A percentile compares a stretch with the other conserved stretches of the same genome.
Conservation (phyloP, 148 eudicot genomes). For the Vaccinium vitisidaea region DNA sequence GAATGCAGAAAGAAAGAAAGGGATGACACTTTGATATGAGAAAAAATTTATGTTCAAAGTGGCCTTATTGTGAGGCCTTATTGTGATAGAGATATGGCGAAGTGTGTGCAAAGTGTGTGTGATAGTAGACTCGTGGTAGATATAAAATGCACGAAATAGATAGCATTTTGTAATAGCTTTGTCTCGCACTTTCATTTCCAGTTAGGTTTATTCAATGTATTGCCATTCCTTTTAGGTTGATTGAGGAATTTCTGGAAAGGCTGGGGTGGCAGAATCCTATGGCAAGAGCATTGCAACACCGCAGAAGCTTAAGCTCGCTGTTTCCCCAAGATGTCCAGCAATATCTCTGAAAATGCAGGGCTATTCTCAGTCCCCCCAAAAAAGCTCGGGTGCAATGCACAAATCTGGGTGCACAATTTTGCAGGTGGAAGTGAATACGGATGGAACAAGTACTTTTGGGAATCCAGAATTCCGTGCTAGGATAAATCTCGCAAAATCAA, state of each 20-base stretch:
- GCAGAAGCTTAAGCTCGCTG: slow-evolving; percentile 16
- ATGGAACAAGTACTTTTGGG: background rate
- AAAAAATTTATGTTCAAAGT: no score
- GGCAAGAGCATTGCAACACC: slow-evolving; percentile 18
- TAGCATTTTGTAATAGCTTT: background rate
- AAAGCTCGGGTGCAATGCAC: background rate
- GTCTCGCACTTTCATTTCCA: background rate
- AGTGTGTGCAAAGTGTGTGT: no score
- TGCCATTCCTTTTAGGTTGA: slow-evolving; percentile 50
- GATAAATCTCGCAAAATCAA: background rate
- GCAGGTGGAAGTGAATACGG: background rate
- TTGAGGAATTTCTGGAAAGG: slow-evolving; percentile 80
- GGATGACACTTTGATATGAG: slow-evolving; percentile 36
- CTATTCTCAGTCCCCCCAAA: background rate
- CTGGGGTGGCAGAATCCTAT: slow-evolving; percentile 63
- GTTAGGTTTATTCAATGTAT: background rate
- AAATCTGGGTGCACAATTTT: background rate
- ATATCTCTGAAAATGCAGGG: background rate
- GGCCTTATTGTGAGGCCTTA: no score
- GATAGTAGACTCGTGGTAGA: background rate
- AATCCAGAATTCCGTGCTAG: background rate
- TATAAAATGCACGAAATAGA: background rate
- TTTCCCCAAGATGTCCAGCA: slow-evolving; percentile 28
- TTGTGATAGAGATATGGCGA: no score
- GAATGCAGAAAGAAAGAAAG: background rate